Evolutionary conservation across 352 stramenopile genomes (phyloP), one percentile per base, ranked within the genome.

Genomic region (Pythium oligandrum): DNA sequence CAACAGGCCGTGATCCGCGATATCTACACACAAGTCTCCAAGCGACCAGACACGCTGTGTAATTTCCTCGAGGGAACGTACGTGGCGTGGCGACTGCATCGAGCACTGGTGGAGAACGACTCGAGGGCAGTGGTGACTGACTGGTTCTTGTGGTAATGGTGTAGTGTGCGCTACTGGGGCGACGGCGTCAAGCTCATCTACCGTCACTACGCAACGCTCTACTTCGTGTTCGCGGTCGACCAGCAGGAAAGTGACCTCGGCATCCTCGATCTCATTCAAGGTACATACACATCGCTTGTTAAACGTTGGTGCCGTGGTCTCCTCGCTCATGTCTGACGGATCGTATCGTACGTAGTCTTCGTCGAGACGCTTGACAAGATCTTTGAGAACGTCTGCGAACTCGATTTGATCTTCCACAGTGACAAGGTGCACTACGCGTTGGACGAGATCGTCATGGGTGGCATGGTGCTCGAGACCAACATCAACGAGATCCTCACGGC

Each of bases 401-500:
- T 99, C 45, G 97, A 99, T 65, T 80, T 99, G 37, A 99, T 99
- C 67, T 99, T 99, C 78, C 96, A 99, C 78, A 98, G 91, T 44
- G 96, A 99, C 87, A 96, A 97, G 60, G 78, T 97, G 31, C 90
- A 98, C 61, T 98, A 97, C 65, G 90, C 98, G 44, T 77, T 99
- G 51, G 97, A 99, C 78, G 97, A 99, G 77, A 99, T 99, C 64
- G 97, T 99, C 42, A 99, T 99, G 96, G 97, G 93, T 10, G 97
- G 97, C 34, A 99, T 99, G 96, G 97, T 99, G 44, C 79, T 99
- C 33, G 97, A 99, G 73, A 99, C 97, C 35, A 99, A 99, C 84
- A 99, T 99, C 71, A 97, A 96, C 66, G 75, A 96, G 46, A 97
- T 99, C 61, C 77, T 99, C 57, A 91, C 92, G 57, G 89, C 95